These are phyloP conservation scores for Drosera spatulata DNA, from an alignment of 179 eudicot genomes.

Conservation along the genomic window DNA sequence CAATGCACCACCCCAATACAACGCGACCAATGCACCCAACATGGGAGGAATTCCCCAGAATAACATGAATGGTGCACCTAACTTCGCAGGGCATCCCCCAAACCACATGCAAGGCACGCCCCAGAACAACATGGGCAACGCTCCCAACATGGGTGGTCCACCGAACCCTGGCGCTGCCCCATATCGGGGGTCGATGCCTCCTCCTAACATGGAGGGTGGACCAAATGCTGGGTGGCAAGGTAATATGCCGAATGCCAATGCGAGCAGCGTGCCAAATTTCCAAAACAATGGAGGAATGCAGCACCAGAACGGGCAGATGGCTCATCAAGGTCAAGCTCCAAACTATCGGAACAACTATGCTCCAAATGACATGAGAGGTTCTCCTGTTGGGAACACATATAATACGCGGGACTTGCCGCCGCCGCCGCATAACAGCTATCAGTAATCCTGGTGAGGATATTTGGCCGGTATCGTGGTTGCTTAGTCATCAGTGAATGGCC, in stretches of 20 bases:
- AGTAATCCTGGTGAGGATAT: no score
- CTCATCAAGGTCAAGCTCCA: conserved; percentile 20
- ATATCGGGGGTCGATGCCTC: conserved; percentile 6
- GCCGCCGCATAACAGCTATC: no score
- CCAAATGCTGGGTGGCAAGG: conserved; percentile 15
- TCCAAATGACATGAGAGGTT: conserved; percentile 21
- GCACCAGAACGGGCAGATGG: conserved; percentile 21
- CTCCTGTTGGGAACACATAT: conserved; percentile 23
- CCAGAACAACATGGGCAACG: no score
- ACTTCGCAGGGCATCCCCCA: conserved; percentile 14
- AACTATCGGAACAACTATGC: conserved; percentile 16
- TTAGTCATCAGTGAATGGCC: no score
- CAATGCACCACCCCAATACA: no score
- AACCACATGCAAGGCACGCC: conserved; percentile 3
- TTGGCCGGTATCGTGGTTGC: no score
- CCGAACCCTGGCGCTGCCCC: conserved; percentile 9
- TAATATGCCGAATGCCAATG: not conserved
- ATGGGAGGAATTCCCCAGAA: conserved; percentile 4
- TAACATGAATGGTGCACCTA: not conserved
- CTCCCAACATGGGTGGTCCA: conserved; percentile 7
- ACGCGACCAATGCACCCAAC: not conserved
- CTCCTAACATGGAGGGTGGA: conserved; percentile 16
- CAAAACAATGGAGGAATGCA: conserved; percentile 29
- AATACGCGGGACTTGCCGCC: conserved; percentile 40
- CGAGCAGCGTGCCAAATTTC: conserved; percentile 16